Evolutionary conservation across 768 basidiomycete species (phyloP).

Genomic region (Mycena crocata): DNA sequence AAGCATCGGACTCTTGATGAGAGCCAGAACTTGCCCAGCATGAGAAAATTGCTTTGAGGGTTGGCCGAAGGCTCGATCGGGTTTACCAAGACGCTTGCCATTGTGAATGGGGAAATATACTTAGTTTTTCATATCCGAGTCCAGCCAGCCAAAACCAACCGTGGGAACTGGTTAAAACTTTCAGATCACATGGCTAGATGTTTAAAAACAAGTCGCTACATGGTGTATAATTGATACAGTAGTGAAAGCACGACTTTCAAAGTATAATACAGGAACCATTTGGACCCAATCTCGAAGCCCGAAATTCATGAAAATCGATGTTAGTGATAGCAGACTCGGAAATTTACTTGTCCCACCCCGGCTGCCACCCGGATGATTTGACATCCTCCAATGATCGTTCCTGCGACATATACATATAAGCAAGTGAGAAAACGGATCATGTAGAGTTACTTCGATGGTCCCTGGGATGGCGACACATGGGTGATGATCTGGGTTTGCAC

Average conservation of each 20-base stretch:
- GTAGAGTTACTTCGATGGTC: slow-evolving; percentile 12
- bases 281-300: neutral
- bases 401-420: neutral
- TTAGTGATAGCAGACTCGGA: neutral
- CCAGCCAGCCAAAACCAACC: no score
- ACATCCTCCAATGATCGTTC: slow-evolving; percentile 1
- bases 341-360: slow-evolving; percentile 16
- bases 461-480: slow-evolving; percentile 29
- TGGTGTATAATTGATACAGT: no score
- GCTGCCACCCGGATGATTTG: slow-evolving; percentile 26
- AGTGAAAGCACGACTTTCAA: neutral
- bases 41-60: no score
- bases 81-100: no score
- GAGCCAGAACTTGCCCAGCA: no score
- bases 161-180: no score
- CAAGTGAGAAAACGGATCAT: neutral
- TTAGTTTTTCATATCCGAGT: no score
- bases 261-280: slow-evolving; percentile 3
- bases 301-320: neutral
- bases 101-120: no score
- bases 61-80: no score
- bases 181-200: no score
- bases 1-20: no score
- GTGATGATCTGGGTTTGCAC: slow-evolving; percentile 28
- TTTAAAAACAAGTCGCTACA: no score